Base-by-base conservation (phyloP, 495 filamentous ascomycete genomes). In the Talaromyces trachyspermus region DNA sequence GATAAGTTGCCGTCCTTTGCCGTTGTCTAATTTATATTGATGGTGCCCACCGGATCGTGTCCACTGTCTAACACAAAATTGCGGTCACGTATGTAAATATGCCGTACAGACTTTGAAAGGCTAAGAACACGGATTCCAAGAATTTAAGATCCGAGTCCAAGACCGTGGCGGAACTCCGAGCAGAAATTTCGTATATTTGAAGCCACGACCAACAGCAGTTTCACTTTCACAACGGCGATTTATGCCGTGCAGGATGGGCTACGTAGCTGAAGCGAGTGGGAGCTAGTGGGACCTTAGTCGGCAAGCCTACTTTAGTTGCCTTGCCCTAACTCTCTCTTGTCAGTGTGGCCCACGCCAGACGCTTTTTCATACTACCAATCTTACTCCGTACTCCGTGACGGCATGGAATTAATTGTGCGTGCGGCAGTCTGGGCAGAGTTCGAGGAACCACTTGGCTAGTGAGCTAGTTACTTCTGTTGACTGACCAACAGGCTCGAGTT, bases 1-100 rank as follows among this genome's bases (percentile, higher is more conserved):
- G 17, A 45, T 36, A 46, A 46, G 44, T 29, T 46, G 20, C 44
- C 44, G 44, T 36, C 27, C 8, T 22, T 20, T 24, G 30, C 29
- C 29, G 15, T 46, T 19, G 5, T 19, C 19, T 32, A 37, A 30
- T n/a, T n/a, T n/a, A 22, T 26, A 20, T 23, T 24, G 7, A 42
- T 15, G 22, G 39, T 42, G 14, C n/a, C n/a, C n/a, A n/a, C n/a
- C 29, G 29, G 29, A 10, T 9, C 29, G 29, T 32, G n/a, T n/a
- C n/a, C n/a, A n/a, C n/a, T n/a, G n/a, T n/a, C n/a, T n/a, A n/a
- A n/a, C n/a, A n/a, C n/a, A n/a, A n/a, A n/a, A n/a, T n/a, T n/a
- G n/a, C n/a, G n/a, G n/a, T n/a, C n/a, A n/a, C n/a, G n/a, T n/a
- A n/a, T n/a, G 12, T 30, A 30, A 7, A 7, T 30, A 30, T 30